Evolutionary conservation across 345 rosid genomes (phyloP).

Genomic region (Reutealis trisperma): DNA sequence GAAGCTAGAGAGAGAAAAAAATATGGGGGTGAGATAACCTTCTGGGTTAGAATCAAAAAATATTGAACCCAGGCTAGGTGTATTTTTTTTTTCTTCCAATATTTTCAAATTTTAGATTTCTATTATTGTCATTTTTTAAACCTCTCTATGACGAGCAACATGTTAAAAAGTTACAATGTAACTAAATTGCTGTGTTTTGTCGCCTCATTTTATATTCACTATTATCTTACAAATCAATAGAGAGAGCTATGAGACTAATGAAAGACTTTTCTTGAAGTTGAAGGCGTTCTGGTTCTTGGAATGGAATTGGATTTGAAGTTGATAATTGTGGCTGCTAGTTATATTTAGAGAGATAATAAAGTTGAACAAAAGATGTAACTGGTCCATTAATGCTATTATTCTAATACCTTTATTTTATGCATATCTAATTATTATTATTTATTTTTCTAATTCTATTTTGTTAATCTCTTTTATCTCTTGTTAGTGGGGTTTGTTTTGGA

Average conservation of each 20-base stretch:
- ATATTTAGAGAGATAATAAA: conserved; percentile 19
- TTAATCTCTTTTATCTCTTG: not conserved
- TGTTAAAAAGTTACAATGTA: conserved; percentile 24
- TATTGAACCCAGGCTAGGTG: conserved; percentile 32
- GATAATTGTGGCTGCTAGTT: conserved; percentile 19
- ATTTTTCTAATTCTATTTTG: not conserved
- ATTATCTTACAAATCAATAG: conserved; percentile 21
- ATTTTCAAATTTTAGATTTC: conserved; percentile 31
- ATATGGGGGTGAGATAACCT: conserved; percentile 29
- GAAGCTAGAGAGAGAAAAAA: conserved; percentile 29
- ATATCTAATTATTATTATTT: not conserved
- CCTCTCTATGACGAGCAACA: conserved; percentile 20
- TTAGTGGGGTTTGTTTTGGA: conserved; percentile 10
- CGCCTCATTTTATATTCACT: conserved; percentile 24
- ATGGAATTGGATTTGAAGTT: conserved; percentile 19
- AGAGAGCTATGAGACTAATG: conserved; percentile 19
- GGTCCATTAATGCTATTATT: conserved; percentile 19
- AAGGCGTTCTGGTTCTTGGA: not conserved
- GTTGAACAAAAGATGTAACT: conserved; percentile 32
- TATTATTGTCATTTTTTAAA: conserved; percentile 27
- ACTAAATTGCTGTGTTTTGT: conserved; percentile 22
- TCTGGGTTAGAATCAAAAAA: conserved; percentile 36
- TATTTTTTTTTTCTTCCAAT: conserved; percentile 25
- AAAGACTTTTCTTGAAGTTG: not conserved
- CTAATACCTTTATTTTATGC: not conserved